phyloP scores from a whole-genome alignment of 2,329 filamentous ascomycete genomes.

The Penicillium expansum region DNA sequence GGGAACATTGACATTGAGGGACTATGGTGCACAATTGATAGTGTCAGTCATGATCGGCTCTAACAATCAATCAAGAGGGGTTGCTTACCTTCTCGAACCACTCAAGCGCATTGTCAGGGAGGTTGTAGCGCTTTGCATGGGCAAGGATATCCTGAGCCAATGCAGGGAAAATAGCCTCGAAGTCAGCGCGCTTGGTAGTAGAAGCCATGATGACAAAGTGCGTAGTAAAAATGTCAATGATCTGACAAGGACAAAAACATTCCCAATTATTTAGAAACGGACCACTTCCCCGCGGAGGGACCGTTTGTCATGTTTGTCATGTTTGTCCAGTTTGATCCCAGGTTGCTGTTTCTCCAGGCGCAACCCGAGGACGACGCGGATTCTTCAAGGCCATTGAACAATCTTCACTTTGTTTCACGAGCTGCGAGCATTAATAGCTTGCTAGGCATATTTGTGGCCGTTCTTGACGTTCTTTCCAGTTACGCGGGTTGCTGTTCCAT shows the following conservation, averaged over 20 bases:
- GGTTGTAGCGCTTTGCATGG: conserved; percentile 75
- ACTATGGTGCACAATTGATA: conserved; percentile 49
- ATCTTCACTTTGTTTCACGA: background rate
- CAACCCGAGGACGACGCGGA: background rate
- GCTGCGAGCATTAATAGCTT: background rate
- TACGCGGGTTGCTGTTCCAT: background rate
- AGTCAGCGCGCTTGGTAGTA: conserved; percentile 68
- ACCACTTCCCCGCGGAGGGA: conserved; percentile 20
- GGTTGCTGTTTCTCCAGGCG: conserved; percentile 6
- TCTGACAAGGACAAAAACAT: conserved; percentile 4
- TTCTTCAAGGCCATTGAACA: background rate
- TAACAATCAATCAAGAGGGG: background rate
- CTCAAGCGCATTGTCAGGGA: conserved; percentile 74
- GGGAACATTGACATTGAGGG: conserved; percentile 77
- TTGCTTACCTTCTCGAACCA: conserved; percentile 77
- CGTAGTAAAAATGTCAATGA: conserved; percentile 5
- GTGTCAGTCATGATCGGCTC: conserved; percentile 3
- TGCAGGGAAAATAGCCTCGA: conserved; percentile 85
- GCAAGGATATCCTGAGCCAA: conserved; percentile 78
- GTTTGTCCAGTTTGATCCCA: conserved; percentile 6
- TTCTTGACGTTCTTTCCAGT: too few relatives aligned
- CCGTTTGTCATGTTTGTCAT: conserved; percentile 28
- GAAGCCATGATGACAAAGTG: conserved; percentile 57
- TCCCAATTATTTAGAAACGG: background rate
- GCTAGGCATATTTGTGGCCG: accelerated